A percentile compares a stretch with the other conserved stretches of the same genome.
Evolutionary conservation across 805 yeast species (phyloP).

Genomic region (Phaffomyces antillensis): DNA sequence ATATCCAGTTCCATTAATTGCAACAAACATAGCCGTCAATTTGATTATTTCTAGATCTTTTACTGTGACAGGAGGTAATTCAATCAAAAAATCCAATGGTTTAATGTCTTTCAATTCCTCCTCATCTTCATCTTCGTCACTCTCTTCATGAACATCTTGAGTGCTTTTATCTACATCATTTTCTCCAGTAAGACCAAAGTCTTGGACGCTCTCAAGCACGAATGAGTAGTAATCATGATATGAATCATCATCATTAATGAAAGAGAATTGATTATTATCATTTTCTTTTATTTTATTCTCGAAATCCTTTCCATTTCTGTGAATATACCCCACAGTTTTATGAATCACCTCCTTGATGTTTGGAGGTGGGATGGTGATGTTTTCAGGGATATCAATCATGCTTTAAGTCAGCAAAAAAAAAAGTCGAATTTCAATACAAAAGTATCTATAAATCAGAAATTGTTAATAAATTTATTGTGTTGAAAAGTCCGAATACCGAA

Average conservation of each 20-base stretch:
- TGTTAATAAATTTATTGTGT: too few relatives aligned
- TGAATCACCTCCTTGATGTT: conserved; percentile 46
- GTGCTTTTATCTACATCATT: not conserved
- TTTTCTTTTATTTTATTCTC: conserved; percentile 46
- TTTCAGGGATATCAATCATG: conserved; percentile 29
- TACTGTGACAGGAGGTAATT: conserved; percentile 38
- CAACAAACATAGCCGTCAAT: conserved; percentile 62
- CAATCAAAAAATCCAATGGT: conserved; percentile 9
- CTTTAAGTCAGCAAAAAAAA: not conserved
- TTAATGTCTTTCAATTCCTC: conserved; percentile 1
- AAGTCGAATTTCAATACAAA: not conserved
- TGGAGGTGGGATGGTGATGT: conserved; percentile 48
- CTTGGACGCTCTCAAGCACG: conserved; percentile 28
- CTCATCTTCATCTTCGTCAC: conserved; percentile 17
- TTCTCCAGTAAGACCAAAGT: not conserved
- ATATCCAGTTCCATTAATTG: conserved; percentile 48
- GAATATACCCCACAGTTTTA: conserved; percentile 66
- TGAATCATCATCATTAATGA: conserved; percentile 47
- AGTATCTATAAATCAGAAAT: too few relatives aligned
- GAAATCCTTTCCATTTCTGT: conserved; percentile 59
- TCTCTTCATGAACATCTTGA: not conserved
- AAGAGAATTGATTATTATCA: conserved; percentile 56
- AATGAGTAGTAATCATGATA: conserved; percentile 51
- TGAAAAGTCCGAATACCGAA: too few relatives aligned
- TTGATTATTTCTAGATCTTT: conserved; percentile 66